Evolutionary conservation across 768 basidiomycete genomes (phyloP).

Genomic region (Xerocomus potaroensis): DNA sequence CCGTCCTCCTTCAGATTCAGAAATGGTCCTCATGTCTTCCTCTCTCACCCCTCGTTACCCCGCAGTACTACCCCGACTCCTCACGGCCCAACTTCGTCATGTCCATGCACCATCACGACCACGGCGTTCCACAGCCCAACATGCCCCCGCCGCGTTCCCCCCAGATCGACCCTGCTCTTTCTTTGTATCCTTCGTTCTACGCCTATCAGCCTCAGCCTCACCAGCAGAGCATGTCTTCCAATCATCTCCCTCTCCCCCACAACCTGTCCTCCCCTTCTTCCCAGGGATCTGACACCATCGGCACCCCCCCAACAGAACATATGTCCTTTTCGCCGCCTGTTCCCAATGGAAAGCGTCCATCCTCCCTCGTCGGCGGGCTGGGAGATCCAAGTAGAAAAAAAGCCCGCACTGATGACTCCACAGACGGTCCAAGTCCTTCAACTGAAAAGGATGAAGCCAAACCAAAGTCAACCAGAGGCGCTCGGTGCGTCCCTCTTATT

Average conservation of each 20-base stretch:
- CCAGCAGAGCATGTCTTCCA: slow-evolving; percentile 47
- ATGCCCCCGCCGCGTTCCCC: slow-evolving; percentile 52
- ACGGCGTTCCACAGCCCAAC: slow-evolving; percentile 34
- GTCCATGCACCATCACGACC: slow-evolving; percentile 43
- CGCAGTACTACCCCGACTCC: slow-evolving; percentile 21
- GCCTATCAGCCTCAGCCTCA: slow-evolving; percentile 41
- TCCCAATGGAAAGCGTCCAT: slow-evolving; percentile 63
- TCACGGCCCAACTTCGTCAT: slow-evolving; percentile 40
- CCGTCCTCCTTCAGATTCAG: background rate
- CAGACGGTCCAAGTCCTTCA: slow-evolving; percentile 45
- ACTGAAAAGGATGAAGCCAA: slow-evolving; percentile 64
- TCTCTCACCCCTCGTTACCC: too few species aligned
- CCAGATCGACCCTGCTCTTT: slow-evolving; percentile 66
- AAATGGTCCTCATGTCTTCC: slow-evolving; percentile 18
- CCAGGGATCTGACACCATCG: slow-evolving; percentile 71
- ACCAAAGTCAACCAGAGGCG: slow-evolving; percentile 83
- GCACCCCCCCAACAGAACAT: slow-evolving; percentile 66
- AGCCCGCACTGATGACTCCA: slow-evolving; percentile 52
- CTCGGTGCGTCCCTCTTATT: slow-evolving; percentile 48
- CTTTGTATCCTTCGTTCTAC: slow-evolving; percentile 66
- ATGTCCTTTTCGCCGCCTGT: slow-evolving; percentile 49
- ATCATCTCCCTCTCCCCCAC: slow-evolving; percentile 52
- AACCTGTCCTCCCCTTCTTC: slow-evolving; percentile 77
- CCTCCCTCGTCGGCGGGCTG: slow-evolving; percentile 39
- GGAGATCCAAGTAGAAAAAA: slow-evolving; percentile 51